A percentile compares a stretch with the other conserved stretches of the same genome.
Conservation (phyloP, 805 yeast genomes). For the Candida stauntonica region DNA sequence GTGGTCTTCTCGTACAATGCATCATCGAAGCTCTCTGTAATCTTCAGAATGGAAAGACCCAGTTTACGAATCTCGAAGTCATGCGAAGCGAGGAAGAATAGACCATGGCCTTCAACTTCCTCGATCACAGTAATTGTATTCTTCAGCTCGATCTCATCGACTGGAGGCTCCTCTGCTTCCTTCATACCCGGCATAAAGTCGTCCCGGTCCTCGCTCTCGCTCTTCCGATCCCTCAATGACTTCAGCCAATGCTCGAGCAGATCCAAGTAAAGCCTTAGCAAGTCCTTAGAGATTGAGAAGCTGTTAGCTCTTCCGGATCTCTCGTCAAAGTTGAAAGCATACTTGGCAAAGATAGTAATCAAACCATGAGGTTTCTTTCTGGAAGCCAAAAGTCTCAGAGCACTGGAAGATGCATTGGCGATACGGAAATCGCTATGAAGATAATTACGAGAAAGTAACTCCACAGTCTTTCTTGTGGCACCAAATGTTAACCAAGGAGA, state of each 20-base stretch:
- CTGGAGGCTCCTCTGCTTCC: conserved; percentile 23
- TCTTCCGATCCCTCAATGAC: conserved; percentile 43
- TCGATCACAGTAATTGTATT: conserved; percentile 81
- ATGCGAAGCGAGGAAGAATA: conserved; percentile 86
- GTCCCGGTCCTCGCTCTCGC: conserved; percentile 5
- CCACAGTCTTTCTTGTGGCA: conserved; percentile 62
- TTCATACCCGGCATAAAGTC: conserved; percentile 13
- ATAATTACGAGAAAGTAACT: conserved; percentile 71
- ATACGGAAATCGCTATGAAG: conserved; percentile 63
- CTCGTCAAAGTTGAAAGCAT: conserved; percentile 77
- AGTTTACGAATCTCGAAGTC: conserved; percentile 69
- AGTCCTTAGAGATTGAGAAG: conserved; percentile 54
- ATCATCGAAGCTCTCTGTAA: conserved; percentile 85
- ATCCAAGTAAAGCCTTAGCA: conserved; percentile 72
- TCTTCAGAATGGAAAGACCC: conserved; percentile 69
- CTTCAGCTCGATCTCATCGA: conserved; percentile 71
- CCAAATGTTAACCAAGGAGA: conserved; percentile 67
- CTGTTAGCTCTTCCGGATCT: conserved; percentile 56
- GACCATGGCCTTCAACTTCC: conserved; percentile 93
- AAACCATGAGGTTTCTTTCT: conserved; percentile 65
- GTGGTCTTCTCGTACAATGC: conserved; percentile 56
- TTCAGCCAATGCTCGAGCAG: conserved; percentile 78
- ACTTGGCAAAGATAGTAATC: conserved; percentile 70
- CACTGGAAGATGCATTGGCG: conserved; percentile 55
- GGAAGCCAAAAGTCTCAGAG: conserved; percentile 63